Evolutionary conservation across 2,329 filamentous ascomycete genomes (phyloP), one percentile per base, ranked within the genome.

Genomic region (Colletotrichum sp.): DNA sequence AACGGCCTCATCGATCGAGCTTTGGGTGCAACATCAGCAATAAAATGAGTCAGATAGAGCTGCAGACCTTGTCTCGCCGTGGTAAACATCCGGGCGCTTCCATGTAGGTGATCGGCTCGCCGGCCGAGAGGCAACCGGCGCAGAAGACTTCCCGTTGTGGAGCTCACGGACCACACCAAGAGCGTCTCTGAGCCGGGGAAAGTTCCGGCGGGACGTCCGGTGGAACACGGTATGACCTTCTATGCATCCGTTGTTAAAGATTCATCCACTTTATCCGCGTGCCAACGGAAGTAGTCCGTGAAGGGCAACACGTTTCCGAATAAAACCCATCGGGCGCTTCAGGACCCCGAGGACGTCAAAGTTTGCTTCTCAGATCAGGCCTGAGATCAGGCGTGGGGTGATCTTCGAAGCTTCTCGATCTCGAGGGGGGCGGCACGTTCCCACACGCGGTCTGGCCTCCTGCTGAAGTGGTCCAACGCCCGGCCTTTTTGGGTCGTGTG

Each of bases 391-490:
- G 8, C 36, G 21, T 60, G 70, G 61, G 48, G 63, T 68, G 48
- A 65, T 68, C 24, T 60, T 52, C 43, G n/a, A 75, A 73, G 63
- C 73, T 73, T 73, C 34, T 58, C 26, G 26, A 70, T 38, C 28
- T 28, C 26, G 12, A 32, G 8, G 18, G 16, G 9, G 55, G n/a
- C 63, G 18, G 38, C 63, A 64, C 70, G 24, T 28, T 21, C 68
- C 67, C 18, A 32, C 6, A 4, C 24, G 61, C 13, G 67, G 67
- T 52, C 61, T 66, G 60, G 21, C 28, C 52, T 24, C 28, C 28
- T 36, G 30, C 28, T 34, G 36, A 21, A 24, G 43, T 72, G 32
- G 64, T 58, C 21, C 48, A 66, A 68, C n/a, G 32, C 68, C 58
- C 58, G 60, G 68, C 28, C 38, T 36, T 71, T 57, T 34, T 30